phyloP scores from a whole-genome alignment of 805 yeast genomes.

The Saccharomycopsis synnaedendra region DNA sequence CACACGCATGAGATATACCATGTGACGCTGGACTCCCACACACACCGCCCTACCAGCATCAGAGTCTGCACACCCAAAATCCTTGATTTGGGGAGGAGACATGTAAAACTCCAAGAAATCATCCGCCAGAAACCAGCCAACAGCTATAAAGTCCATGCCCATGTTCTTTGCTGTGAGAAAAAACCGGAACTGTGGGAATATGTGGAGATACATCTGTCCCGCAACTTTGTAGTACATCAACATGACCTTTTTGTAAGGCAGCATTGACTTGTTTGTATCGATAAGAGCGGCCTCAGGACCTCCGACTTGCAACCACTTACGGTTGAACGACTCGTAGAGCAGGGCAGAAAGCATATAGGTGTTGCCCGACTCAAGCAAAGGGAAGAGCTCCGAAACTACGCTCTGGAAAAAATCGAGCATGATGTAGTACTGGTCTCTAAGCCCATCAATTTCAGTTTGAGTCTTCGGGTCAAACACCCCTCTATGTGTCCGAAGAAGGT shows the following conservation, averaged over 20 bases:
- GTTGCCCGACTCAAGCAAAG: background rate
- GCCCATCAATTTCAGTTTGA: background rate
- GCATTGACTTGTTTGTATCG: background rate
- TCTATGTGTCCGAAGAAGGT: background rate
- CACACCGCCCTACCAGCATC: background rate
- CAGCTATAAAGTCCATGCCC: background rate
- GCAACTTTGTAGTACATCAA: conserved; percentile 5
- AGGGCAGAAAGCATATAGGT: background rate
- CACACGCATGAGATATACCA: conserved; percentile 3
- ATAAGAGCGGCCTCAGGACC: conserved; percentile 1
- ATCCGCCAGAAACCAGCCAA: background rate
- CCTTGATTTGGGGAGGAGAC: background rate
- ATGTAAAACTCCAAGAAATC: conserved; percentile 5
- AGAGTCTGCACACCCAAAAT: background rate
- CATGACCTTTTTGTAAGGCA: background rate
- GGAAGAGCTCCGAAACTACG: background rate
- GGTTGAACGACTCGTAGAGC: background rate
- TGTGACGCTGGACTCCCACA: background rate
- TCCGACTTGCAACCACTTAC: conserved; percentile 4
- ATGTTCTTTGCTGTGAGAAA: conserved; percentile 1
- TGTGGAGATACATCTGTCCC: background rate
- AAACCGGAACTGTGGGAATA: conserved; percentile 1
- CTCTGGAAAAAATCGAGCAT: background rate
- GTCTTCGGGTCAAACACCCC: background rate
- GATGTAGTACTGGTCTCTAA: background rate